Conservation (phyloP, 805 yeast genomes). For the Candida coquimbonensis region DNA sequence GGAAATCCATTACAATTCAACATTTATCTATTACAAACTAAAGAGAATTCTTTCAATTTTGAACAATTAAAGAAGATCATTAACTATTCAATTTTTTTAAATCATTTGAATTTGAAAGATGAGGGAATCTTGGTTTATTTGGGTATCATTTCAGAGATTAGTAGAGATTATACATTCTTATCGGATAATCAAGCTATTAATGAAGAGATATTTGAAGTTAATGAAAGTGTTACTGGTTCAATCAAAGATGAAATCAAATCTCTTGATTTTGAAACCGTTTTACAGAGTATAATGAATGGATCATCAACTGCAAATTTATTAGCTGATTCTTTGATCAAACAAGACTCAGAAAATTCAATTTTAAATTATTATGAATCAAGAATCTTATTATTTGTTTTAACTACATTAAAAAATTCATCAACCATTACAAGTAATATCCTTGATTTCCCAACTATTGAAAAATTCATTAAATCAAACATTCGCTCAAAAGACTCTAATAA, state of each 20-base stretch:
- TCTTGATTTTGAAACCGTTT: not conserved
- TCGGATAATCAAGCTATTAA: constrained; percentile 3
- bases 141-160: constrained; percentile 30
- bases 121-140: constrained; percentile 19
- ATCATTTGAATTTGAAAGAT: constrained; percentile 9
- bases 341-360: constrained; percentile 3
- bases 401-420: constrained; percentile 23
- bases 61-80: constrained; percentile 13
- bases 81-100: constrained; percentile 23
- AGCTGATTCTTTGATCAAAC: constrained; percentile 1
- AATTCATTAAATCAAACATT: constrained; percentile 27
- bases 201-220: not conserved
- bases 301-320: not conserved
- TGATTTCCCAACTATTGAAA: constrained; percentile 16
- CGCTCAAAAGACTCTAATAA: constrained; percentile 27
- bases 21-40: constrained; percentile 24
- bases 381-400: constrained; percentile 26
- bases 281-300: not conserved
- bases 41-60: constrained; percentile 11
- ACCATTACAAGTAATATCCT: not conserved
- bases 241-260: not conserved
- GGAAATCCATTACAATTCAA: constrained; percentile 42
- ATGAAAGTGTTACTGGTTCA: not conserved
- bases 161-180: constrained; percentile 32
- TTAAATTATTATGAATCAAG: constrained; percentile 29